phyloP scores from a whole-genome alignment of 2,329 filamentous ascomycete genomes.

The Rutstroemia sp. region DNA sequence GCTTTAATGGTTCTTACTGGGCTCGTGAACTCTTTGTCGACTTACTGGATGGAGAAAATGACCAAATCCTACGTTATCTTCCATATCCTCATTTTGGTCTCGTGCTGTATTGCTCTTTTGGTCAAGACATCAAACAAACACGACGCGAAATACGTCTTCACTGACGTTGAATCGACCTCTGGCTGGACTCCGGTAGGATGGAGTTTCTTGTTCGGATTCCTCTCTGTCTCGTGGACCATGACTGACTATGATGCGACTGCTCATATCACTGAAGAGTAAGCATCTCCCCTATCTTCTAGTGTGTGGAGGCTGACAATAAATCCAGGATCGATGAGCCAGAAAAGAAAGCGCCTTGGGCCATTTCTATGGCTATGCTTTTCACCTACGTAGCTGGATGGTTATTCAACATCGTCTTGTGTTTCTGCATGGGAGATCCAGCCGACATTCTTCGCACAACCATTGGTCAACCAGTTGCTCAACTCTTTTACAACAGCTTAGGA shows the following conservation, averaged over 20 bases:
- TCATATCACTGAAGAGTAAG: slow-evolving; percentile 42
- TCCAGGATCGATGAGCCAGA: slow-evolving; percentile 39
- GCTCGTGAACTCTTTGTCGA: slow-evolving; percentile 47
- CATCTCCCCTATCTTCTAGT: slow-evolving; percentile 3
- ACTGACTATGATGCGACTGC: slow-evolving; percentile 45
- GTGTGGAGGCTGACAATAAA: slow-evolving; percentile 6
- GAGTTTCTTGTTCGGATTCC: slow-evolving; percentile 52
- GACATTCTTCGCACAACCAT: slow-evolving; percentile 41
- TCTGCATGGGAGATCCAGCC: slow-evolving; percentile 38
- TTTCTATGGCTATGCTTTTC: slow-evolving; percentile 47
- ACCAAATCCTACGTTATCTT: slow-evolving; percentile 51
- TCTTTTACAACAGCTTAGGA: slow-evolving; percentile 51
- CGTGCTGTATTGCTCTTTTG: slow-evolving; percentile 44
- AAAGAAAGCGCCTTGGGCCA: slow-evolving; percentile 47
- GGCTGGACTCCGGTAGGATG: slow-evolving; percentile 49
- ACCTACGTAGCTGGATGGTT: slow-evolving; percentile 49
- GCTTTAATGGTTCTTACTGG: slow-evolving; percentile 44
- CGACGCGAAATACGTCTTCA: slow-evolving; percentile 46
- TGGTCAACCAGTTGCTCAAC: slow-evolving; percentile 47
- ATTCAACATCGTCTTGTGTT: slow-evolving; percentile 51
- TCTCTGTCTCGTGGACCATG: slow-evolving; percentile 54
- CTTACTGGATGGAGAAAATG: slow-evolving; percentile 51
- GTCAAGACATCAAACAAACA: slow-evolving; percentile 45
- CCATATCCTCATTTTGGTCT: slow-evolving; percentile 44
- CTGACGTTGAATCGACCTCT: slow-evolving; percentile 41